Evolutionary conservation across 1,284 basidiomycete genomes (phyloP).

Genomic region (Trichosporon asahii): DNA sequence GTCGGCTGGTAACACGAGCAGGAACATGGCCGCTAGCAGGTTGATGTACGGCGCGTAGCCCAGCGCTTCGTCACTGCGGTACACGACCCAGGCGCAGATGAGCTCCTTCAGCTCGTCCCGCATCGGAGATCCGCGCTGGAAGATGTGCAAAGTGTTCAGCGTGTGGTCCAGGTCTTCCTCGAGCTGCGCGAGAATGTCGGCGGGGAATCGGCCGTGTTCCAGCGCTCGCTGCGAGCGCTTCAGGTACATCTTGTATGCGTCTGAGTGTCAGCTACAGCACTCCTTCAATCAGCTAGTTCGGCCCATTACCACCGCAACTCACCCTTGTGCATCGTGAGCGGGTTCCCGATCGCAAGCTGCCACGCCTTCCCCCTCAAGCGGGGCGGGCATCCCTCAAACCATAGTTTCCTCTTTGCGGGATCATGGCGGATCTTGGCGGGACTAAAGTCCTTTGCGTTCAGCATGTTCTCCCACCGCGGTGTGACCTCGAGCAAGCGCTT

Average conservation of each 20-base stretch:
- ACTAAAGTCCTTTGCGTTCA: slow-evolving; percentile 39
- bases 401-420: slow-evolving; percentile 64
- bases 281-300: too few relatives aligned
- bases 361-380: slow-evolving; percentile 81
- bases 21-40: slow-evolving; percentile 75
- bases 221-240: slow-evolving; percentile 71
- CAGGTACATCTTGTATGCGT: slow-evolving; percentile 69
- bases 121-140: slow-evolving; percentile 74
- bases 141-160: slow-evolving; percentile 83
- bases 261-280: slow-evolving; percentile 52
- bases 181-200: slow-evolving; percentile 64
- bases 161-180: slow-evolving; percentile 77
- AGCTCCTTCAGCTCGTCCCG: slow-evolving; percentile 83
- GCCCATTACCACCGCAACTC: too few relatives aligned
- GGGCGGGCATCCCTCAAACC: slow-evolving; percentile 90
- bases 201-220: slow-evolving; percentile 68
- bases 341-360: slow-evolving; percentile 84
- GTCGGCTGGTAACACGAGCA: slow-evolving; percentile 73
- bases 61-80: slow-evolving; percentile 79
- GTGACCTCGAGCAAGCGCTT: slow-evolving; percentile 34
- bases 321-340: slow-evolving; percentile 82
- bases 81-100: slow-evolving; percentile 85
- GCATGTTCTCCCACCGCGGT: slow-evolving; percentile 45
- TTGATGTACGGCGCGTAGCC: slow-evolving; percentile 62
- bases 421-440: slow-evolving; percentile 23